These are phyloP conservation scores for Physaria fendleri DNA, from an alignment of 345 rosid genomes.

Conservation along the genomic window DNA sequence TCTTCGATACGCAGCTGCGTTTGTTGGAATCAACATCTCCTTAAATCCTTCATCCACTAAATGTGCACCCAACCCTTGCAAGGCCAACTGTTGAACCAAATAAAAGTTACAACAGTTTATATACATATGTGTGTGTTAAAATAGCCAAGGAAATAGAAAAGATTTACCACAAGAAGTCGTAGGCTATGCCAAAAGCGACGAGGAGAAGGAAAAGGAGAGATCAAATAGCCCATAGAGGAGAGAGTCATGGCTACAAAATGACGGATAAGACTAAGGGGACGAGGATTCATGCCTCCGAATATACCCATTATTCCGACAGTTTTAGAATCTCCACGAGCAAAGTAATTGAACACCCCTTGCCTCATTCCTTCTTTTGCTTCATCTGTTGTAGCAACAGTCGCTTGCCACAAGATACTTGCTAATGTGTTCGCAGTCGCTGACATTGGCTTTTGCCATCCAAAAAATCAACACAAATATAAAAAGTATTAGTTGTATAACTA, in stretches of 20 bases:
- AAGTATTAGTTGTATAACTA: background rate
- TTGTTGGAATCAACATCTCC: constrained; percentile 37
- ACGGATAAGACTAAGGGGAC: constrained; percentile 18
- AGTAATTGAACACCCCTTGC: constrained; percentile 31
- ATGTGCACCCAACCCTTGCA: constrained; percentile 35
- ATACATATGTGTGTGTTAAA: background rate
- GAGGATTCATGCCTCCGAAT: constrained; percentile 32
- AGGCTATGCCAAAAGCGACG: constrained; percentile 32
- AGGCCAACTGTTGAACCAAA: constrained; percentile 29
- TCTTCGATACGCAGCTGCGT: constrained; percentile 5
- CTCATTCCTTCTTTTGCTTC: constrained; percentile 31
- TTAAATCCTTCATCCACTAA: constrained; percentile 36
- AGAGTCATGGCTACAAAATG: constrained; percentile 31
- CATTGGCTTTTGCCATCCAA: constrained; percentile 26
- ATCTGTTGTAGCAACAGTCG: constrained; percentile 24
- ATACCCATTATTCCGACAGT: constrained; percentile 24
- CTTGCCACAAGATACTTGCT: constrained; percentile 21
- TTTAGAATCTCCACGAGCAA: constrained; percentile 17
- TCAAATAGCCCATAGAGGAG: constrained; percentile 23
- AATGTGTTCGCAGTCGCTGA: constrained; percentile 36
- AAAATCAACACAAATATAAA: background rate
- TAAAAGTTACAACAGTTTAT: background rate
- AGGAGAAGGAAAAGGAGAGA: constrained; percentile 35
- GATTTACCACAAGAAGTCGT: constrained; percentile 19
- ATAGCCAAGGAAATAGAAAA: background rate